These are phyloP conservation scores for Euphorbia peplus DNA, from an alignment of 345 rosid species.

Conservation along the genomic window DNA sequence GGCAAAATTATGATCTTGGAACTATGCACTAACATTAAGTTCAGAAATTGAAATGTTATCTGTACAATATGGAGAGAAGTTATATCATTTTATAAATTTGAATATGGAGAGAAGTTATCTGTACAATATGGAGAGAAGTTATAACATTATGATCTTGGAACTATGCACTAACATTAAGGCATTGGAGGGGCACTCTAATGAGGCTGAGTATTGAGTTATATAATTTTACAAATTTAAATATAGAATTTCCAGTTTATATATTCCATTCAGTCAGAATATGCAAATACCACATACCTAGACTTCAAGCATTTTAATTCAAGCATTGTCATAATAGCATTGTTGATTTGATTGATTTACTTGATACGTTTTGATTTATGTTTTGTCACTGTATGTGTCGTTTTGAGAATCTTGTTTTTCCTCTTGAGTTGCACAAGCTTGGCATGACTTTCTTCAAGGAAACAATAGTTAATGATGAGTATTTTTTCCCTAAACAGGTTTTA, in stretches of 20 bases:
- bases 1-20: background rate
- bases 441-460: conserved; percentile 1
- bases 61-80: background rate
- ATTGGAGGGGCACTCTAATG: background rate
- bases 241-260: background rate
- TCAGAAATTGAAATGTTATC: background rate
- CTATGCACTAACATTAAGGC: too few relatives aligned
- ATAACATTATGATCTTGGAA: too few relatives aligned
- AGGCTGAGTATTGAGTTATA: background rate
- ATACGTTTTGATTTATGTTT: background rate
- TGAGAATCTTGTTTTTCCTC: background rate
- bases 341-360: background rate
- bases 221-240: background rate
- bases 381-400: background rate
- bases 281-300: background rate
- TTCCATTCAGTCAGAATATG: background rate
- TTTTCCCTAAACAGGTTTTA: conserved; percentile 50
- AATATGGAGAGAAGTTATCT: too few relatives aligned
- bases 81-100: too few relatives aligned
- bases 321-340: background rate
- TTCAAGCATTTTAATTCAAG: background rate
- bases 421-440: background rate
- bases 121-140: too few relatives aligned
- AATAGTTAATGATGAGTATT: background rate
- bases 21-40: background rate